These are phyloP conservation scores for Fusarium tupiense DNA, from an alignment of 2,329 filamentous ascomycete species.

Conservation along the genomic window DNA sequence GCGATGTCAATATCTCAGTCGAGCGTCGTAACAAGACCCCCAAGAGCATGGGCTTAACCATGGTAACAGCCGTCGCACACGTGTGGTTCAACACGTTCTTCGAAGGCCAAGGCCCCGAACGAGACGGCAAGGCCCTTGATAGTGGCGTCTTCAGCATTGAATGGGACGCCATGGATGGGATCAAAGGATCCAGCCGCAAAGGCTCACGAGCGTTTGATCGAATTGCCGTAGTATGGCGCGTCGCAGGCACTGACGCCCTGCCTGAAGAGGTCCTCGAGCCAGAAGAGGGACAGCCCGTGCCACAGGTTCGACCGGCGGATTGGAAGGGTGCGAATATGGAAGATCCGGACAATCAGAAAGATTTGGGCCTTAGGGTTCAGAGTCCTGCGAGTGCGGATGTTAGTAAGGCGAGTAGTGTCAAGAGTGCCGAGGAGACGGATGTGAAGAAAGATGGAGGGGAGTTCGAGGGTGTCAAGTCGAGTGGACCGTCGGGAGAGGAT, in stretches of 20 bases:
- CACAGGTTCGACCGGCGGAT: conserved; percentile 75
- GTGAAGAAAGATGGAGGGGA: conserved; percentile 32
- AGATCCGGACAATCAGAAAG: conserved; percentile 60
- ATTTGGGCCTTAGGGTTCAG: conserved; percentile 73
- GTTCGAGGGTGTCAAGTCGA: conserved; percentile 49
- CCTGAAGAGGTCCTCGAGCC: conserved; percentile 66
- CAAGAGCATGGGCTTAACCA: conserved; percentile 81
- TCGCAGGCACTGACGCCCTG: conserved; percentile 44
- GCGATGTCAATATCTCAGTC: conserved; percentile 90
- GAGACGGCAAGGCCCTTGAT: conserved; percentile 70
- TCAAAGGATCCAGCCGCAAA: conserved; percentile 88
- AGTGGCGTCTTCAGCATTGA: conserved; percentile 70
- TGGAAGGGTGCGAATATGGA: conserved; percentile 72
- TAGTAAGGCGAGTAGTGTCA: conserved; percentile 78
- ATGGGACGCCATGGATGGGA: conserved; percentile 84
- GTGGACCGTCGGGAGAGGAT: conserved; percentile 51
- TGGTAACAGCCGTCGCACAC: conserved; percentile 93
- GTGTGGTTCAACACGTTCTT: conserved; percentile 98
- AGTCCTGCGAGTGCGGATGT: conserved; percentile 72
- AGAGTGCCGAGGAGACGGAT: conserved; percentile 46
- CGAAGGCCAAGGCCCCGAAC: conserved; percentile 80
- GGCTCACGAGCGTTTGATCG: conserved; percentile 84
- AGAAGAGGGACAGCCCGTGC: conserved; percentile 71
- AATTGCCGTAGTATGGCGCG: conserved; percentile 85
- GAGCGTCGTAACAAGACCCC: conserved; percentile 84